Conservation (phyloP, 164 flowering plant species). For the Vitis amurensis region DNA sequence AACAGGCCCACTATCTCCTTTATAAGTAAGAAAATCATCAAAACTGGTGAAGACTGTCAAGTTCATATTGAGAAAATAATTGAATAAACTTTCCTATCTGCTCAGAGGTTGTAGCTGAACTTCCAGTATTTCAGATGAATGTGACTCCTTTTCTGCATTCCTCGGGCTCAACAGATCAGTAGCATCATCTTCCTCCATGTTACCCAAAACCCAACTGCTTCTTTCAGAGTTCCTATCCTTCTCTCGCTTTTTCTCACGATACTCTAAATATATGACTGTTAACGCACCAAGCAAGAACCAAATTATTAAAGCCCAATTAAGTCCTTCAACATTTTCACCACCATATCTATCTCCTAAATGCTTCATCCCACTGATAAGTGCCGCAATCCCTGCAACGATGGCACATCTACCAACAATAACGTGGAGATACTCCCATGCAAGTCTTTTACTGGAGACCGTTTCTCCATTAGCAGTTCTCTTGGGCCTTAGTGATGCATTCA, state of each 20-base stretch:
- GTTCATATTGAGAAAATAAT: conserved; percentile 15
- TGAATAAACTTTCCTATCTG: conserved; percentile 39
- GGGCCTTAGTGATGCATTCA: conserved; percentile 82
- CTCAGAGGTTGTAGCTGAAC: conserved; percentile 82
- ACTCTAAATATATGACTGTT: conserved; percentile 66
- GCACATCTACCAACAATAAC: conserved; percentile 68
- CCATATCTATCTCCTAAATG: conserved; percentile 91
- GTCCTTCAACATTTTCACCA: conserved; percentile 63
- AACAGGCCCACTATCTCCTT: conserved; percentile 13
- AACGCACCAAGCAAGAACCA: conserved; percentile 75
- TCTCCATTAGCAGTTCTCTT: conserved; percentile 62
- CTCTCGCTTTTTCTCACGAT: conserved; percentile 42
- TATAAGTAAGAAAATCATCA: conserved; percentile 8
- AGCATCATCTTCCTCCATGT: conserved; percentile 79
- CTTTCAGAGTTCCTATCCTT: conserved; percentile 47
- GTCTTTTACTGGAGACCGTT: conserved; percentile 49
- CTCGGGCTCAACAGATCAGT: conserved; percentile 63
- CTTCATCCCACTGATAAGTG: conserved; percentile 83
- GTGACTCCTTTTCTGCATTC: conserved; percentile 37
- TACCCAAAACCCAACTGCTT: conserved; percentile 85
- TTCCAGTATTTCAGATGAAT: conserved; percentile 67
- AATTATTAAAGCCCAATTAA: conserved; percentile 65
- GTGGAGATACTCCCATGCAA: conserved; percentile 85
- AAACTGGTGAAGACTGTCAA: conserved; percentile 2
- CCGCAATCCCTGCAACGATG: conserved; percentile 65